Evolutionary conservation across 306 rosid species (phyloP), one percentile per base, ranked within the genome.

Genomic region (Oxytropis ochrocephala): DNA sequence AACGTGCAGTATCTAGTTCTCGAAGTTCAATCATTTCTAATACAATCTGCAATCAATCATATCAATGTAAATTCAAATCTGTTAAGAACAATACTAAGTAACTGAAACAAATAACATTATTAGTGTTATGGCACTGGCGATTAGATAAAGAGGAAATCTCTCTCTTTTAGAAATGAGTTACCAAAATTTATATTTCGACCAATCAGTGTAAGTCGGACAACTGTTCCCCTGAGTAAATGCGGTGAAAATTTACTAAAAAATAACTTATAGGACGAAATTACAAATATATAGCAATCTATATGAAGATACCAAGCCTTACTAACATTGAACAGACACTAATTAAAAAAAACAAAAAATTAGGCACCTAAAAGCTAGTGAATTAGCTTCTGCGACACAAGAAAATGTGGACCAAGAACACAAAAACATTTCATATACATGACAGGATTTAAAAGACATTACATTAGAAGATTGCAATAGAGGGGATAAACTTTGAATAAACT

Each of bases 11-110:
- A 79, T 95, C 99, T 77, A 95, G 70, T 56, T 95, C 99, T 68
- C 99, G 90, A 76, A 95, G 99, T 75, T 95, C 99, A 71, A 95
- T 91, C 99, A 95, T 95, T 82, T 95, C 99, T 69, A 95, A 78
- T 32, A 95, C 99, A 87, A 95, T 95, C 99, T 95, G 80, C 83
- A 77, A 53, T 8, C 13, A 58, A 42, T 19, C 64, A 75, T 43
- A 27, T 16, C 17, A 58, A 4, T 8, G 21, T 41, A 79, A 29
- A 60, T 60, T 64, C 11, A 73, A 51, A 39, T 67, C n/a, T 29
- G 53, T 41, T 59, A n/a, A 14, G 49, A 75, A 46, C 54, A 74
- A 17, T n/a, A 17, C 8, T 35, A 27, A 38, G 38, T 27, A 57
- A 59, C 47, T 3, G 43, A 43, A 53, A 67, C n/a, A 35, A 48